A percentile compares a stretch with the other conserved stretches of the same genome.
These are phyloP conservation scores for Brassica nigra DNA, from an alignment of 345 rosid species.

Conservation along the genomic window DNA sequence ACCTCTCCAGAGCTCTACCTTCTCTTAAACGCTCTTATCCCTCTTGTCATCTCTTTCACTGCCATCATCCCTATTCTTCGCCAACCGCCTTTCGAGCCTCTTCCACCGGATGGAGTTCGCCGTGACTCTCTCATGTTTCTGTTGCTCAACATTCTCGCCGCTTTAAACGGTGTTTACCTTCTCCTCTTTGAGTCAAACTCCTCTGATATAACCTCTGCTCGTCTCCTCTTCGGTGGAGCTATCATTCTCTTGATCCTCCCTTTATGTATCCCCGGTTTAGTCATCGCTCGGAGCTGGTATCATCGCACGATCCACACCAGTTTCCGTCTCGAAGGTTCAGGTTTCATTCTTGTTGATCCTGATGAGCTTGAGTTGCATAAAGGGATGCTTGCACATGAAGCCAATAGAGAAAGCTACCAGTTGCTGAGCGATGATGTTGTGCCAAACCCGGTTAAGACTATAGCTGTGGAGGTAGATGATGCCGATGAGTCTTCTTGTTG, in stretches of 20 bases:
- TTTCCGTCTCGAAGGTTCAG: conserved; percentile 55
- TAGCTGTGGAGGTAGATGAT: conserved; percentile 14
- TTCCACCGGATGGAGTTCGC: conserved; percentile 63
- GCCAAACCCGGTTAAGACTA: conserved; percentile 23
- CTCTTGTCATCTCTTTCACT: conserved; percentile 58
- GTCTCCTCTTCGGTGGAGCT: conserved; percentile 72
- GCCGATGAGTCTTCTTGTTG: conserved; percentile 46
- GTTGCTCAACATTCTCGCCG: conserved; percentile 64
- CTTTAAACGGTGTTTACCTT: conserved; percentile 75
- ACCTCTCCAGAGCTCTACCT: conserved; percentile 63
- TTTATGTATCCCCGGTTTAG: conserved; percentile 71
- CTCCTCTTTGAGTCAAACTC: conserved; percentile 61
- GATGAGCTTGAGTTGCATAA: conserved; percentile 90
- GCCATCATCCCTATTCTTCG: conserved; percentile 81
- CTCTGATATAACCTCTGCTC: conserved; percentile 41
- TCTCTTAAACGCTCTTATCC: conserved; percentile 71
- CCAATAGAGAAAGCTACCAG: conserved; percentile 43
- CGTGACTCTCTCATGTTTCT: conserved; percentile 76
- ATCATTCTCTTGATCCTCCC: conserved; percentile 68
- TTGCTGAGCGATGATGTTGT: conserved; percentile 36
- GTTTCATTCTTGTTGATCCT: conserved; percentile 75
- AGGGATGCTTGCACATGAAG: conserved; percentile 57
- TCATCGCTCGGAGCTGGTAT: conserved; percentile 82
- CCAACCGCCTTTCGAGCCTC: conserved; percentile 79
- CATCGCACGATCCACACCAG: conserved; percentile 58